Percentiles rank a stretch among this genome's conserved stretches.
These are phyloP conservation scores for Thielaviopsis ethacetica DNA, from an alignment of 2,329 filamentous ascomycete genomes.

Conservation along the genomic window DNA sequence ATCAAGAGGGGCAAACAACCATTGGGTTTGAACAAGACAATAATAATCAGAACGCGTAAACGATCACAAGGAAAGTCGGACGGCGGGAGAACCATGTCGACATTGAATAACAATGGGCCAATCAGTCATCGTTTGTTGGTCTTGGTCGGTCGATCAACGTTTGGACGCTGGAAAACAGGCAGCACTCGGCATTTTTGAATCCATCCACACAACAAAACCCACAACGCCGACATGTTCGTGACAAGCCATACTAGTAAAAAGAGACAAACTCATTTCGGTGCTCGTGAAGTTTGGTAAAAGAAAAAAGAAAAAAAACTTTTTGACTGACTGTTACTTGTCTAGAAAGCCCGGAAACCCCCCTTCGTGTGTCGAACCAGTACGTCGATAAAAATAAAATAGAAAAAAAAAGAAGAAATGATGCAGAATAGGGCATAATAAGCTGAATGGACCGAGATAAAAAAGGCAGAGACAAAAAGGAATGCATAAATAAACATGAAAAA, in stretches of 20 bases:
- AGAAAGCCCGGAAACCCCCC: slow-evolving; percentile 4
- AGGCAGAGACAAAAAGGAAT: neutral
- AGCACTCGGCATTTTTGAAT: too few species aligned
- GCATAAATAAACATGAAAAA: slow-evolving; percentile 2
- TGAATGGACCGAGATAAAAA: neutral
- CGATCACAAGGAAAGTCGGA: too few species aligned
- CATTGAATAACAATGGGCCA: too few species aligned
- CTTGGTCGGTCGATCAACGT: too few species aligned
- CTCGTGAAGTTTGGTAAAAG: neutral
- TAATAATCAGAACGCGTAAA: too few species aligned
- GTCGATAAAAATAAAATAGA: slow-evolving; percentile 4
- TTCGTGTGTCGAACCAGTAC: neutral
- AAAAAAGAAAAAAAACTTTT: slow-evolving; percentile 11
- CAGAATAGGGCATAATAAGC: slow-evolving; percentile 1
- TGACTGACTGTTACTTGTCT: slow-evolving; percentile 10
- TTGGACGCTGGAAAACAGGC: too few species aligned
- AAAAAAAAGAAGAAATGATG: slow-evolving; percentile 3
- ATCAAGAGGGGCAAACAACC: too few species aligned
- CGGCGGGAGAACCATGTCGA: too few species aligned
- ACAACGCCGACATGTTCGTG: neutral
- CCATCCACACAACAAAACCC: too few species aligned
- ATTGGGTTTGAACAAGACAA: too few species aligned
- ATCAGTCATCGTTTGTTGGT: too few species aligned
- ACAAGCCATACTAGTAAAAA: neutral
- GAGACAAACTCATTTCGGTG: neutral